Evolutionary conservation across 2,329 filamentous ascomycete genomes (phyloP), one percentile per base, ranked within the genome.

Genomic region (Fusarium sp.): DNA sequence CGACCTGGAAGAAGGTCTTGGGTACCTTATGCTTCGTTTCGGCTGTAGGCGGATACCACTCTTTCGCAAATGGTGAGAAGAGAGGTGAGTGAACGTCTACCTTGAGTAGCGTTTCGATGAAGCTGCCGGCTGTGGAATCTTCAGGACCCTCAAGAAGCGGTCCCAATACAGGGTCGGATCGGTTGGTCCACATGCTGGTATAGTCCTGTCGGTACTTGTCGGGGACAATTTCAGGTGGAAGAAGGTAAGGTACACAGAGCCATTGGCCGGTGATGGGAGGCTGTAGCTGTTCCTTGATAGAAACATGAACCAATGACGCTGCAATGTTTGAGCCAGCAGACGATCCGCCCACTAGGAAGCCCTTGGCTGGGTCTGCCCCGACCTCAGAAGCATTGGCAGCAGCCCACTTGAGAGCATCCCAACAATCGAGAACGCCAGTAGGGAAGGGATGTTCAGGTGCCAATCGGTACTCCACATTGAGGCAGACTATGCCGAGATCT

Each of bases 341-440:
- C 11, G 54, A 58, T 58, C 54, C 54, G 6, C 54, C 54, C 1
- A 58, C 54, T 1, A 58, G 1, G 10, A 58, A 36, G 10, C 54
- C 54, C 1, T 36, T 25, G 6, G 14, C n/a, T n/a, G 54, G 54
- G 54, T 58, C 54, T 58, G 54, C 54, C 1, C 54, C 54, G 6
- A 58, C 6, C 35, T 18, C 3, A 36, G 62, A 36, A 58, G 52
- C 52, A 20, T 58, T 58, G 16, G 10, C 38, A 14, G 33, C 62
- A n/a, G 62, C 62, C 62, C 62, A 65, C 22, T 36, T 65, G 35
- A 65, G 36, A 16, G 27, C 31, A 47, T 65, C 62, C 50, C 62
- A 58, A 22, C 62, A 65, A 29, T 65, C 50, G 29, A 65, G 38
- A 18, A 58, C 36, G 3, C 50, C 50, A 7, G 13, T 47, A 16